A percentile compares a stretch with the other conserved stretches of the same genome.
Conservation (phyloP, 2,329 filamentous ascomycete genomes). For the Trichoderma koningiopsis region DNA sequence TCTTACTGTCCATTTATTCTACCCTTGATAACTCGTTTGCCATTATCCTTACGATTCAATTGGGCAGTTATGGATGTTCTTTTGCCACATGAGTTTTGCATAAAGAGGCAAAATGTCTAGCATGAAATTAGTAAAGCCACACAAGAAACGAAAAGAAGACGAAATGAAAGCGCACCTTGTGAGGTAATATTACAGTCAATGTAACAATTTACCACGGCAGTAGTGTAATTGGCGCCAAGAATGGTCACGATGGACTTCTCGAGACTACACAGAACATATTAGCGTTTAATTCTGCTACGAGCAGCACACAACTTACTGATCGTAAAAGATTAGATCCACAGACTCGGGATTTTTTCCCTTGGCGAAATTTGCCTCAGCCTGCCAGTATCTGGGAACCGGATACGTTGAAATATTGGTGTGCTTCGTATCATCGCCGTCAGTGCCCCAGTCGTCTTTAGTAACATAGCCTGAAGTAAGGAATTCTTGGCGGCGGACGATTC, state of each 20-base stretch:
- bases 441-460: constrained; percentile 60
- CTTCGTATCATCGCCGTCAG: constrained; percentile 56
- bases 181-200: constrained; percentile 45
- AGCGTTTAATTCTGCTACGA: not conserved
- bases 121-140: not conserved
- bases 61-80: constrained; percentile 41
- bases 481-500: constrained; percentile 53
- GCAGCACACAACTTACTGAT: constrained; percentile 45
- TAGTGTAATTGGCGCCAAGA: constrained; percentile 42
- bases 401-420: constrained; percentile 52
- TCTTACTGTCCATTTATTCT: not conserved
- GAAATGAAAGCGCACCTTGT: constrained; percentile 31
- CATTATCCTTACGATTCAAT: constrained; percentile 19
- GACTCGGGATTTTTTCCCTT: constrained; percentile 44
- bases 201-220: constrained; percentile 42
- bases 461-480: constrained; percentile 53
- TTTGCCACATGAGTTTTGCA: constrained; percentile 43
- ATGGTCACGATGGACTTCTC: constrained; percentile 41
- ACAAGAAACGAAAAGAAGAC: not conserved
- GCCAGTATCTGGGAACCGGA: constrained; percentile 52
- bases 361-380: constrained; percentile 52
- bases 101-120: constrained; percentile 44
- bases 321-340: constrained; percentile 57
- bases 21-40: not conserved
- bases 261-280: constrained; percentile 36